Evolutionary conservation across 805 yeast genomes (phyloP).

Genomic region (Monosporozyma siamensis): DNA sequence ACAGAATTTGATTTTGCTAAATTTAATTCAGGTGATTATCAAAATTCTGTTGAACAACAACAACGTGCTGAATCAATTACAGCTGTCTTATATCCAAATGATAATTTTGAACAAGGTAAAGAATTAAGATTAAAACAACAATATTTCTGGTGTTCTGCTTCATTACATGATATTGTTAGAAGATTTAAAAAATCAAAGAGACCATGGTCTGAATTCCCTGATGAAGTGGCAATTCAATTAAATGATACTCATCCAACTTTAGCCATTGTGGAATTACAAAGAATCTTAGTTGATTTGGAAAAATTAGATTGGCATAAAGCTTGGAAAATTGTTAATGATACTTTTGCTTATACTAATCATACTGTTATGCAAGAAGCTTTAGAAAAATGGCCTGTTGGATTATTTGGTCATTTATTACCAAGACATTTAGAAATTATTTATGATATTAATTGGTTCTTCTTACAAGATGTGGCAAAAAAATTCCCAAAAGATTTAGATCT

Average conservation of each 20-base stretch:
- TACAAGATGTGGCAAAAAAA: conserved; percentile 60
- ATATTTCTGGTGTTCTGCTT: conserved; percentile 94
- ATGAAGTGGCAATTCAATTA: conserved; percentile 81
- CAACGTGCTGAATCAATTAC: conserved; percentile 88
- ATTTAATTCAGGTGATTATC: conserved; percentile 86
- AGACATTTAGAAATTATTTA: conserved; percentile 87
- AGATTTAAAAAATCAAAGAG: conserved; percentile 72
- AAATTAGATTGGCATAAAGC: conserved; percentile 74
- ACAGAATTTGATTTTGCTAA: conserved; percentile 84
- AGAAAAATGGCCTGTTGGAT: conserved; percentile 89
- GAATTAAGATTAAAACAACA: conserved; percentile 90
- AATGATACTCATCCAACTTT: conserved; percentile 93
- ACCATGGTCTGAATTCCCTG: conserved; percentile 77
- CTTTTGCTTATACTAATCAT: conserved; percentile 90
- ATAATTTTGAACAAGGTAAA: conserved; percentile 84
- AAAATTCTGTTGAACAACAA: conserved; percentile 71
- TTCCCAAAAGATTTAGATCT: conserved; percentile 67
- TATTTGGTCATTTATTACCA: conserved; percentile 71
- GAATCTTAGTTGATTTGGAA: conserved; percentile 79
- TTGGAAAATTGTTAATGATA: conserved; percentile 70
- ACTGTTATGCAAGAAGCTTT: conserved; percentile 92
- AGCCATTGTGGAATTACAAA: conserved; percentile 81
- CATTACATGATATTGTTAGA: conserved; percentile 82
- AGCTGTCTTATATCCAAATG: conserved; percentile 88
- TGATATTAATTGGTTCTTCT: conserved; percentile 71